phyloP scores from a whole-genome alignment of 176 grass and related monocot species.

The Microstegium vimineum region DNA sequence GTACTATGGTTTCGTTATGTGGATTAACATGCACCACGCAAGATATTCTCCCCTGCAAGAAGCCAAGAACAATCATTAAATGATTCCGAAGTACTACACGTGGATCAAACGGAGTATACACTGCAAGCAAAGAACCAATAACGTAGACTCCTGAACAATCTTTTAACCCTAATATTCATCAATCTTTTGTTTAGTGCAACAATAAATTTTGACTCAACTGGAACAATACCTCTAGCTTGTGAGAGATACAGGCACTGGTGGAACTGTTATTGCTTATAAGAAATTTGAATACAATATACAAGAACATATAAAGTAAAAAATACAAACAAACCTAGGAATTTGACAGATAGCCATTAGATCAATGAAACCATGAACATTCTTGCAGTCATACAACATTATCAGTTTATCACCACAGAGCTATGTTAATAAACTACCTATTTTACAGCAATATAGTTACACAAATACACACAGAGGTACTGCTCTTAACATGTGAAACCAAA shows the following conservation, averaged over 20 bases:
- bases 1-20: constrained; percentile 44
- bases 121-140: neutral
- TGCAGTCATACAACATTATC: neutral
- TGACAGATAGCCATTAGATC: neutral
- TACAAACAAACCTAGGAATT: neutral
- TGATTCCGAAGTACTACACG: neutral
- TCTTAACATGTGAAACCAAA: constrained; percentile 2
- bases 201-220: neutral
- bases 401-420: neutral
- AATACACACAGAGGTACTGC: neutral
- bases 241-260: neutral
- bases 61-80: constrained; percentile 16
- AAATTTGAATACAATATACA: neutral
- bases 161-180: neutral
- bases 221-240: neutral
- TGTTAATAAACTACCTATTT: neutral
- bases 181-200: neutral
- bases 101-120: neutral
- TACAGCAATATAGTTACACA: neutral
- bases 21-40: constrained; percentile 52
- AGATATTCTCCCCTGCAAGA: constrained; percentile 47
- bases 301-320: neutral
- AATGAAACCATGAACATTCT: neutral
- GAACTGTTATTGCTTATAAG: neutral
- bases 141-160: neutral